A percentile compares a stretch with the other conserved stretches of the same genome.
Conservation (phyloP, 371 early-diverging fungal species). For the Cokeromyces recurvatus region DNA sequence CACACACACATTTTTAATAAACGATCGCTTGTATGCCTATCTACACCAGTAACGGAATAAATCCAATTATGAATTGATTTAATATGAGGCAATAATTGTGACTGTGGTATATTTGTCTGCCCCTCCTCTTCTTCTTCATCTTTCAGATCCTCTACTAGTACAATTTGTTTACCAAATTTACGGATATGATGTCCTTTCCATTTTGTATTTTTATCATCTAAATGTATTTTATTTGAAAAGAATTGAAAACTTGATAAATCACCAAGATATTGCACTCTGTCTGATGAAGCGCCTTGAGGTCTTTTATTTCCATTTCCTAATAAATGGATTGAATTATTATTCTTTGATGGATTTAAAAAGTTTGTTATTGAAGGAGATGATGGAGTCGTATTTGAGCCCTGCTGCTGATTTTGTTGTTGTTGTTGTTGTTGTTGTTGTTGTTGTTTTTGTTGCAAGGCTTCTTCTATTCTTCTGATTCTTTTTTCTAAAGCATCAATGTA, state of each 20-base stretch:
- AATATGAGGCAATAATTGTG: conserved; percentile 4
- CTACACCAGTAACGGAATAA: conserved; percentile 31
- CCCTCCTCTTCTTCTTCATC: conserved; percentile 6
- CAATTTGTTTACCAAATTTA: conserved; percentile 36
- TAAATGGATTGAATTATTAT: too few species aligned
- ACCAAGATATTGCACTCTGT: conserved; percentile 37
- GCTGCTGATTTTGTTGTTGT: too few species aligned
- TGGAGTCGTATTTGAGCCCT: not conserved
- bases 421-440: not conserved
- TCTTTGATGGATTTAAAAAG: not conserved
- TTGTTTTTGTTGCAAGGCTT: conserved; percentile 2
- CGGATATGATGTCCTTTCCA: conserved; percentile 36
- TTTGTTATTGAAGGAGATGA: not conserved
- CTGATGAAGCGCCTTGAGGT: conserved; percentile 20
- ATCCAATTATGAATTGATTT: conserved; percentile 32
- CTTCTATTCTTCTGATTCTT: conserved; percentile 29
- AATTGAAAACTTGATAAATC: conserved; percentile 40
- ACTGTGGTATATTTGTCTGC: conserved; percentile 1
- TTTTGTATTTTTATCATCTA: conserved; percentile 22
- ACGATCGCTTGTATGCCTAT: conserved; percentile 35
- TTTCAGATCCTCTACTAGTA: conserved; percentile 25
- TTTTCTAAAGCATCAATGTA: conserved; percentile 39
- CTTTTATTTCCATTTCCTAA: conserved; percentile 2
- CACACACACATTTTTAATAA: conserved; percentile 42
- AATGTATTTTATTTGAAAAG: conserved; percentile 35